A percentile compares a stretch with the other conserved stretches of the same genome.
These are phyloP conservation scores for Deuterostichococcus epilithicus DNA, from an alignment of 139 green algal species.

Conservation along the genomic window DNA sequence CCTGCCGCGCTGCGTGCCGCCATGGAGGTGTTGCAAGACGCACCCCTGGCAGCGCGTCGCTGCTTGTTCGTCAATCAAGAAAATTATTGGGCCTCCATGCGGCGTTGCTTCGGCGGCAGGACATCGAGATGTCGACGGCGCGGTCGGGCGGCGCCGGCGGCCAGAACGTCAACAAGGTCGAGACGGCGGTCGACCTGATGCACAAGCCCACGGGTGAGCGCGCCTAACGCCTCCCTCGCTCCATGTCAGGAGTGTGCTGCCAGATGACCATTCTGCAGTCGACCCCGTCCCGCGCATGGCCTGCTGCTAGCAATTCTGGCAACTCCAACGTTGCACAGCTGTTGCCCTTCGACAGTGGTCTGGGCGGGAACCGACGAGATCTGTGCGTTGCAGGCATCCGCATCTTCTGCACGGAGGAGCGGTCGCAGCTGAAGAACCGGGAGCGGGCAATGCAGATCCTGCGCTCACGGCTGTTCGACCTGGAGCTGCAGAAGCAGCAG, in stretches of 20 bases:
- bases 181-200: conserved; percentile 95
- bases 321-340: no score
- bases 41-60: no score
- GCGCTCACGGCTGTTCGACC: conserved; percentile 86
- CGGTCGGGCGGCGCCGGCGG: conserved; percentile 72
- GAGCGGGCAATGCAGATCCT: conserved; percentile 89
- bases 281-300: no score
- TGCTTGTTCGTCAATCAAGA: no score
- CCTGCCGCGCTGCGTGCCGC: no score
- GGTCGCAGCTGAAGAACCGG: conserved; percentile 90
- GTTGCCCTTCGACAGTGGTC: no score
- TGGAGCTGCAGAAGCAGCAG: conserved; percentile 87
- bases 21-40: no score
- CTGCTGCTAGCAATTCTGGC: neutral
- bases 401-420: conserved; percentile 88
- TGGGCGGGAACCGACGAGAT: no score
- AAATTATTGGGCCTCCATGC: no score
- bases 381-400: conserved; percentile 56
- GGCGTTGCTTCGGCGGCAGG: conserved; percentile 16
- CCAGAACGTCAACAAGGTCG: conserved; percentile 94
- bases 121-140: conserved; percentile 77
- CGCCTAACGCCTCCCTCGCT: no score
- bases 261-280: no score
- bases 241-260: no score
- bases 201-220: conserved; percentile 84